These are phyloP conservation scores for Amanita muscaria DNA, from an alignment of 768 basidiomycete genomes.

Conservation along the genomic window DNA sequence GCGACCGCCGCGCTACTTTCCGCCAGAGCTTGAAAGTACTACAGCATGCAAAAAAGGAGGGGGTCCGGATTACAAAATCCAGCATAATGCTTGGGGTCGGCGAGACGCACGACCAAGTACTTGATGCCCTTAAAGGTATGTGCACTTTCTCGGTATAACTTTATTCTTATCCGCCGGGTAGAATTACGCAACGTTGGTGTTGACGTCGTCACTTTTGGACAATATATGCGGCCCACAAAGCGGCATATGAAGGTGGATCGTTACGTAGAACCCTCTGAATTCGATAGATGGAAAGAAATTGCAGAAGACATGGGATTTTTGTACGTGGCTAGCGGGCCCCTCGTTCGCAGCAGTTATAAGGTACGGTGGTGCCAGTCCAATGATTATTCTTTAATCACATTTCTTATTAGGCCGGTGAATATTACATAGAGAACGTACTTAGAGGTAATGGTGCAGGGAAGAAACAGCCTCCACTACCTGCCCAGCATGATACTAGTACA, in stretches of 20 bases:
- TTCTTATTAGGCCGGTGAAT: conserved; percentile 99
- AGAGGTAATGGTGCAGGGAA: conserved; percentile 46
- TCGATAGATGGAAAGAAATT: conserved; percentile 81
- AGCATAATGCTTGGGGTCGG: conserved; percentile 99
- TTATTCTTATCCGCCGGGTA: conserved; percentile 25
- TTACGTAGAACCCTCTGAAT: conserved; percentile 91
- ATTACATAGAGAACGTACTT: conserved; percentile 87
- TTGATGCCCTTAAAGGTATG: conserved; percentile 73
- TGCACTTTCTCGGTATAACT: conserved; percentile 13
- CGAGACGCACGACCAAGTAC: conserved; percentile 75
- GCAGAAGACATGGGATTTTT: conserved; percentile 94
- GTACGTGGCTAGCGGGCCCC: conserved; percentile 93
- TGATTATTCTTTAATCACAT: too few species aligned
- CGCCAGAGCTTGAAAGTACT: conserved; percentile 76
- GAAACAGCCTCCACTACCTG: conserved; percentile 15
- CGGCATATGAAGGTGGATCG: conserved; percentile 98
- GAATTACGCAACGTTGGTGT: conserved; percentile 84
- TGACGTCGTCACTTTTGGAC: conserved; percentile 97
- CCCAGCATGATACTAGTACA: conserved; percentile 14
- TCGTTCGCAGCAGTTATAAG: conserved; percentile 97
- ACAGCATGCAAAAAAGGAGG: conserved; percentile 74
- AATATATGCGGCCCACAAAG: conserved; percentile 99
- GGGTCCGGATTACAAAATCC: conserved; percentile 88
- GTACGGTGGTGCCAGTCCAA: conserved; percentile 33
- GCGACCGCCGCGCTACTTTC: conserved; percentile 91